phyloP scores from a whole-genome alignment of 2,329 filamentous ascomycete species.

The Trichoderma atrobrunneum region DNA sequence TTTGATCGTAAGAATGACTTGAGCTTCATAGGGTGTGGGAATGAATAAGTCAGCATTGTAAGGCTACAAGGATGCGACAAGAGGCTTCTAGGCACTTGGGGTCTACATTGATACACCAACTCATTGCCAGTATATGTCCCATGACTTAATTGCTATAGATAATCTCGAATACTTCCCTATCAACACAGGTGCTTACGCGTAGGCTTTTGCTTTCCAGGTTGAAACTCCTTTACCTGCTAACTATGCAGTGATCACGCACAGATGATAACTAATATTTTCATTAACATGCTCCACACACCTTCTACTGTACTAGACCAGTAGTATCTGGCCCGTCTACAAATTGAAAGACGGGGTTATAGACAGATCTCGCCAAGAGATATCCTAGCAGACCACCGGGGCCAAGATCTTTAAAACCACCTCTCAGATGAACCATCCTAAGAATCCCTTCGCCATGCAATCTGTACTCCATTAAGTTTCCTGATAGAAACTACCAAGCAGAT shows the following conservation, averaged over 20 bases:
- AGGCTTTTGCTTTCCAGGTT: background rate
- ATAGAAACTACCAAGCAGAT: background rate
- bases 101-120: rapidly evolving
- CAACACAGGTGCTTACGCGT: too few relatives aligned
- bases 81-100: background rate
- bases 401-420: background rate
- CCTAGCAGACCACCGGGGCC: conserved; percentile 1
- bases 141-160: background rate
- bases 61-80: background rate
- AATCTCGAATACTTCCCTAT: background rate
- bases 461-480: background rate
- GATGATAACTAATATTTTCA: background rate
- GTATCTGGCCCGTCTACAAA: background rate
- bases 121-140: background rate
- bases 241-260: background rate
- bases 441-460: conserved; percentile 8
- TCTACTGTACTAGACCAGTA: background rate
- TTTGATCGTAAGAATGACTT: background rate
- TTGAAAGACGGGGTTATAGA: conserved; percentile 7
- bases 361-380: conserved; percentile 1
- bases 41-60: background rate
- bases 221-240: background rate
- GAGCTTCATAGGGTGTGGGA: background rate
- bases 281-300: background rate
- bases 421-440: conserved; percentile 6